Evolutionary conservation across 1,284 basidiomycete genomes (phyloP).

Genomic region (Termitomyces sp.): DNA sequence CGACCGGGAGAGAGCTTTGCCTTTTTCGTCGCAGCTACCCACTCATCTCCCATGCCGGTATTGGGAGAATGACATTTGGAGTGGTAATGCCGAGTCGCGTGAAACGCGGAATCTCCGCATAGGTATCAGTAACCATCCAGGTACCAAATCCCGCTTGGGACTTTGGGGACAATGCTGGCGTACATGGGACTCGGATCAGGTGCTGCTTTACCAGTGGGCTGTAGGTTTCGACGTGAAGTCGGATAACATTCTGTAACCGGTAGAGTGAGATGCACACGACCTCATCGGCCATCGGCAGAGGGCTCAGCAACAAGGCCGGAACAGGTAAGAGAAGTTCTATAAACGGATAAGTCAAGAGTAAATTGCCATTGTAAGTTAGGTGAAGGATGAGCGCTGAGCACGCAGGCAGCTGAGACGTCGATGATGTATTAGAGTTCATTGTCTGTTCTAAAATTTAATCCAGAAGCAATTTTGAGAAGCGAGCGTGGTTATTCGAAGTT

Average conservation of each 20-base stretch:
- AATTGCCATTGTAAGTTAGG: background rate
- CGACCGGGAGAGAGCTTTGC: background rate
- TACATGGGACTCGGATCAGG: background rate
- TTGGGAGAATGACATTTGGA: constrained; percentile 38
- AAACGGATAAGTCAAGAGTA: background rate
- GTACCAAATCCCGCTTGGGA: background rate
- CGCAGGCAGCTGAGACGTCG: background rate
- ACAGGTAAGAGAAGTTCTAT: background rate
- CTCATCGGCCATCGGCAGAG: background rate
- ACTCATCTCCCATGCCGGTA: constrained; percentile 31
- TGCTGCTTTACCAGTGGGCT: background rate
- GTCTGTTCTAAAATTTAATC: background rate
- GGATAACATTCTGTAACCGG: background rate
- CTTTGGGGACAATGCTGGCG: constrained; percentile 11
- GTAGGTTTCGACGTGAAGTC: background rate
- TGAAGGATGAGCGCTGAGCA: background rate
- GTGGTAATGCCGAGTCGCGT: constrained; percentile 35
- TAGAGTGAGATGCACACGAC: background rate
- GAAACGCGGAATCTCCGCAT: constrained; percentile 37
- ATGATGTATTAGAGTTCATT: background rate
- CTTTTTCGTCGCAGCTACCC: constrained; percentile 4
- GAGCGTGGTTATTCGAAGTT: constrained; percentile 4
- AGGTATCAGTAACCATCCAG: constrained; percentile 36
- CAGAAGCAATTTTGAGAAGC: constrained; percentile 4
- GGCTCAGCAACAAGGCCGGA: background rate